A percentile compares a stretch with the other conserved stretches of the same genome.
These are phyloP conservation scores for Aciculoconidium aculeatum DNA, from an alignment of 805 yeast genomes.

Conservation along the genomic window DNA sequence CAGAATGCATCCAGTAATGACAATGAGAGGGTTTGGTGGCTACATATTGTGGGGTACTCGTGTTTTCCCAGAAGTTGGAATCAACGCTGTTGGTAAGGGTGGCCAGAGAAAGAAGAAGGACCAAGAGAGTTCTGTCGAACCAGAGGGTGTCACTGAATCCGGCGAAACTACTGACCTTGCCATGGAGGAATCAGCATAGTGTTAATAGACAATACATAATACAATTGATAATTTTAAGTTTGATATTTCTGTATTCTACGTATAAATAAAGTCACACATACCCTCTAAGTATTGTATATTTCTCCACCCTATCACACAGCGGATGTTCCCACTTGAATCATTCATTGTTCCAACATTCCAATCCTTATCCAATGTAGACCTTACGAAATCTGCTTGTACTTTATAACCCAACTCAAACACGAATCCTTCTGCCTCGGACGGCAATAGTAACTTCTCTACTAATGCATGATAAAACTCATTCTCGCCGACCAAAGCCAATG, in stretches of 20 bases:
- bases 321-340: conserved; percentile 47
- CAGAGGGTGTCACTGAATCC: too few relatives aligned
- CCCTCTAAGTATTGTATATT: conserved; percentile 1
- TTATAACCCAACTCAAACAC: conserved; percentile 72
- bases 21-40: conserved; percentile 90
- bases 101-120: conserved; percentile 35
- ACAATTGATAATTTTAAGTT: not conserved
- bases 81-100: conserved; percentile 67
- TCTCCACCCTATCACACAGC: conserved; percentile 66
- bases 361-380: conserved; percentile 13
- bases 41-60: conserved; percentile 72
- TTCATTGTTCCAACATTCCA: conserved; percentile 48
- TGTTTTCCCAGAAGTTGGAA: conserved; percentile 63
- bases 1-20: conserved; percentile 91
- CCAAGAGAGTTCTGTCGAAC: too few relatives aligned
- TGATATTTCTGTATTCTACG: not conserved
- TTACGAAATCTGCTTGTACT: conserved; percentile 47
- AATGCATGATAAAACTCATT: conserved; percentile 63
- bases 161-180: too few relatives aligned
- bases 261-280: conserved; percentile 2
- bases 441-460: conserved; percentile 36
- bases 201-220: too few relatives aligned
- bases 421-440: conserved; percentile 46
- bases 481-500: conserved; percentile 72
- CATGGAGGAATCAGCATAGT: too few relatives aligned